Evolutionary conservation across 176 grass and related monocot genomes (phyloP), one percentile per base, ranked within the genome.

Genomic region (Phyllostachys edulis): DNA sequence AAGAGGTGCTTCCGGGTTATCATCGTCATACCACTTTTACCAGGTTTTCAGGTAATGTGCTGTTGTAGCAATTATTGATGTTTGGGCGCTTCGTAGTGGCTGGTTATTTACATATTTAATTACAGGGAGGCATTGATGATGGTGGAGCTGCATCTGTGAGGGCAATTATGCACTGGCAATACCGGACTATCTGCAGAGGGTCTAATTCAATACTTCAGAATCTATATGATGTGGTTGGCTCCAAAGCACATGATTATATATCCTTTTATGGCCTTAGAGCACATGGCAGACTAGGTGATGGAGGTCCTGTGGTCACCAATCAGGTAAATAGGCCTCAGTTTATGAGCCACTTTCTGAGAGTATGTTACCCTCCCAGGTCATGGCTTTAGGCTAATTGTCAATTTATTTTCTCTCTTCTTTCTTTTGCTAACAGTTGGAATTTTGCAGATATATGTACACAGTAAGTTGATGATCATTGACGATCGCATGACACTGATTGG

Each of bases 101-200:
- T 59, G 12, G 41, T 67, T 80, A 67, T 45, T 88, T 78, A 78
- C 55, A 26, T 67, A 9, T 69, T 78, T 76, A 56, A 18, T 72
- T 73, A 63, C 80, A 96, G 94, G 94, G 94, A 39, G 91, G 89
- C 76, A 93, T 96, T 74, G 91, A 93, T 70, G 94, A 96, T 70
- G 73, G 73, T 76, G 94, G 89, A 77, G 89, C 94, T 67, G 94
- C 94, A 77, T 93, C 94, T 49, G 89, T 96, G 32, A 92, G 91
- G 68, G 94, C 94, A 70, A 86, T 96, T 86, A 93, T 96, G 94
- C 94, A 96, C 27, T 96, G 94, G 91, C 91, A 96, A 85, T 91
- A 96, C 74, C 84, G 86, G 67, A 96, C 91, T 64, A 96, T 93
- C 73, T 96, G 91, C 85, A 89, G 90, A 89, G 94, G 88, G 15